These are phyloP conservation scores for Coemansia nantahalensis DNA, from an alignment of 192 early-diverging fungal genomes.

Conservation along the genomic window DNA sequence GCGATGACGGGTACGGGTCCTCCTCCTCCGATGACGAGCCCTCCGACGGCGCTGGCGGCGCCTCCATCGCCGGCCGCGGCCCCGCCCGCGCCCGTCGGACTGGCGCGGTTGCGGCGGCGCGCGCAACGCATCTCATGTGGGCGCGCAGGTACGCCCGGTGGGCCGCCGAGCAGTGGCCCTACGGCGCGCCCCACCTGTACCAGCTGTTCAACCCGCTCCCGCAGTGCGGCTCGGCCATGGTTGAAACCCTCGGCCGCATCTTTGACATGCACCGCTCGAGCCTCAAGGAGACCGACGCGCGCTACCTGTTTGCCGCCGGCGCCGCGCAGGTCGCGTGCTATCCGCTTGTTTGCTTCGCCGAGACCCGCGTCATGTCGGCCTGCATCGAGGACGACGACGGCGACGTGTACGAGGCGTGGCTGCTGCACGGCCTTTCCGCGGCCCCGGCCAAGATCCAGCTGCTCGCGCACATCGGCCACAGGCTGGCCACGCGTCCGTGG, in stretches of 20 bases:
- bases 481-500: slow-evolving; percentile 26
- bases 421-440: slow-evolving; percentile 23
- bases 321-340: slow-evolving; percentile 40
- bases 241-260: slow-evolving; percentile 16
- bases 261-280: slow-evolving; percentile 26
- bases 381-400: slow-evolving; percentile 25
- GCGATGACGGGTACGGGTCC: slow-evolving; percentile 32
- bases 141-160: slow-evolving; percentile 20
- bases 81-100: slow-evolving; percentile 1
- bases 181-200: slow-evolving; percentile 39
- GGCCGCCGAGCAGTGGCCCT: slow-evolving; percentile 24
- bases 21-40: slow-evolving; percentile 46
- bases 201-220: slow-evolving; percentile 41
- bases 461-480: slow-evolving; percentile 30
- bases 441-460: slow-evolving; percentile 25
- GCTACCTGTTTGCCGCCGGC: slow-evolving; percentile 38
- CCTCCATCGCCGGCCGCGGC: background rate
- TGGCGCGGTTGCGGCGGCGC: slow-evolving; percentile 7
- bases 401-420: slow-evolving; percentile 28
- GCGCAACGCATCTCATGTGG: slow-evolving; percentile 18
- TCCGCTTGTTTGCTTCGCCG: slow-evolving; percentile 42
- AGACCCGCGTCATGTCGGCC: slow-evolving; percentile 19
- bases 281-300: slow-evolving; percentile 33
- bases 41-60: too few relatives aligned
- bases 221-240: slow-evolving; percentile 34